Conservation (phyloP, 139 green algal species). For the Haematococcus sp. region DNA sequence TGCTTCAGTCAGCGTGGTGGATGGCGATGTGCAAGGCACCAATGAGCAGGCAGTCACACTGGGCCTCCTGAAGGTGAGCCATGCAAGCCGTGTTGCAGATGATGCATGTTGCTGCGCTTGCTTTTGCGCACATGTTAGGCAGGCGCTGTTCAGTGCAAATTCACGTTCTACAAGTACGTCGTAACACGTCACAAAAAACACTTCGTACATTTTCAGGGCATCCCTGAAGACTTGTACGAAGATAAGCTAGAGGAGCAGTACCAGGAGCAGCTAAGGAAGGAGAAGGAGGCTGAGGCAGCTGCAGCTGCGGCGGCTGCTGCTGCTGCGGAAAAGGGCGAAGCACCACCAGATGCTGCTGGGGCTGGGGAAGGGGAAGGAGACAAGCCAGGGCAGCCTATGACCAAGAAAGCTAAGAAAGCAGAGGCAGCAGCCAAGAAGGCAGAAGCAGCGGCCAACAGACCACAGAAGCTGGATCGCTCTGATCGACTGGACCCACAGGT, state of each 20-base stretch:
- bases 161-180: too few relatives aligned
- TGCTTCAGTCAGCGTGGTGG: not conserved
- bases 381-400: slow-evolving; percentile 9
- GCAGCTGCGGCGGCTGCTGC: slow-evolving; percentile 6
- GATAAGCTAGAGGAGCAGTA: not conserved
- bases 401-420: not conserved
- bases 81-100: too few relatives aligned
- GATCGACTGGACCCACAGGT: slow-evolving; percentile 16
- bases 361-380: not conserved
- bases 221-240: not conserved
- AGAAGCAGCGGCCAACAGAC: slow-evolving; percentile 1
- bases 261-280: slow-evolving; percentile 21
- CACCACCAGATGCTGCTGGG: not conserved
- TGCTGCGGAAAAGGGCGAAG: not conserved
- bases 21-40: slow-evolving; percentile 17
- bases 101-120: too few relatives aligned
- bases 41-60: slow-evolving; percentile 40
- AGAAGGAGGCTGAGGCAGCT: slow-evolving; percentile 22
- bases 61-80: slow-evolving; percentile 40
- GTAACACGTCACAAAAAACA: too few relatives aligned
- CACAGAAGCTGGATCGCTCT: not conserved
- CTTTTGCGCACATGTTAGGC: not conserved
- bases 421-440: slow-evolving; percentile 1
- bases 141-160: not conserved
- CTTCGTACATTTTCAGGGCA: slow-evolving; percentile 34